Evolutionary conservation across 176 grass and related monocot species (phyloP).

Genomic region (Eremochloa ophiuroides): DNA sequence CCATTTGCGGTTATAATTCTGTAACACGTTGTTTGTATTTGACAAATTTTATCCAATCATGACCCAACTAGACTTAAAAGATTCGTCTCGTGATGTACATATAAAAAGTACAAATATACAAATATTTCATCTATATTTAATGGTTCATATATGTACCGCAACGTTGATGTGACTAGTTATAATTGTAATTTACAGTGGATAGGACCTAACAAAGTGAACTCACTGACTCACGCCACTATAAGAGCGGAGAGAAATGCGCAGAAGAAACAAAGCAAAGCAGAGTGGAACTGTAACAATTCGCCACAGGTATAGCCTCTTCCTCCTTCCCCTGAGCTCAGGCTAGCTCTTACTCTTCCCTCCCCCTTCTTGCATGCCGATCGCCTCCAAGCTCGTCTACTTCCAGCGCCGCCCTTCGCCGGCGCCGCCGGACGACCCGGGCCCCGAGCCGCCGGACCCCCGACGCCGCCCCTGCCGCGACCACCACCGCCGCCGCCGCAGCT

Average conservation of each 20-base stretch:
- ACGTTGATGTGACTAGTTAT: no score
- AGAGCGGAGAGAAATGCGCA: neutral
- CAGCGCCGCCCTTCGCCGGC: constrained; percentile 42
- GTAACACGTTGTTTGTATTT: no score
- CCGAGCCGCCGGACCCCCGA: neutral
- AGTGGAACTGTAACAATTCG: constrained; percentile 20
- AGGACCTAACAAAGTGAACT: no score
- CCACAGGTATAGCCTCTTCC: neutral
- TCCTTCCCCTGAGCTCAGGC: no score
- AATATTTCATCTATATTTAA: no score
- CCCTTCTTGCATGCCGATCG: constrained; percentile 39
- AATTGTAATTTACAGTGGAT: no score
- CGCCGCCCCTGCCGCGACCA: neutral
- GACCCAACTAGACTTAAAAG: no score
- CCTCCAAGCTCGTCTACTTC: constrained; percentile 55
- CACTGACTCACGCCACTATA: neutral
- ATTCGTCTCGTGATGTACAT: no score
- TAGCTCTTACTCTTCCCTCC: neutral
- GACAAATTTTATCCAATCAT: no score
- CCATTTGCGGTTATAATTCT: no score
- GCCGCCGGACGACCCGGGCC: constrained; percentile 19
- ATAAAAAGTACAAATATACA: no score
- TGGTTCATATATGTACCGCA: no score
- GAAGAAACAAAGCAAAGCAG: neutral
- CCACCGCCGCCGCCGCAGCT: neutral